Percentiles rank a stretch among this genome's conserved stretches.
Evolutionary conservation across 176 grass and related monocot genomes (phyloP).

Genomic region (Areca catechu): DNA sequence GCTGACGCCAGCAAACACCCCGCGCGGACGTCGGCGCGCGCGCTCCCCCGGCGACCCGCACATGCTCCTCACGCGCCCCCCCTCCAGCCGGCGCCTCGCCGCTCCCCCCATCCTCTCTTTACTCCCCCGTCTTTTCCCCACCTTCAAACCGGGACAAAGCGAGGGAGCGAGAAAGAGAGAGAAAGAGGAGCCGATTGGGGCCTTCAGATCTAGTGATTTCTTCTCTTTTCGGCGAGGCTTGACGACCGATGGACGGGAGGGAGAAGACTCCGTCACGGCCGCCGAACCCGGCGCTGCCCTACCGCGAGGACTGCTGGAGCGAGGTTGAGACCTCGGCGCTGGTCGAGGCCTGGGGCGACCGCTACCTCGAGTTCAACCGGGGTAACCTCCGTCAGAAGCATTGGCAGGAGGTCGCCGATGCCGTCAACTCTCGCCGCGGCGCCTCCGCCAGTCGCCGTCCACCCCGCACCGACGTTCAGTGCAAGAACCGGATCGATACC

Average conservation of each 20-base stretch:
- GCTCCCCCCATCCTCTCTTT: slow-evolving; percentile 23
- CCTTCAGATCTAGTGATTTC: no score
- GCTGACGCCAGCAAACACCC: slow-evolving; percentile 22
- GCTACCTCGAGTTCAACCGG: slow-evolving; percentile 80
- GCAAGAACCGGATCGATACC: slow-evolving; percentile 98
- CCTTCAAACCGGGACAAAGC: slow-evolving; percentile 3
- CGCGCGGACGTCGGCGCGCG: slow-evolving; percentile 39
- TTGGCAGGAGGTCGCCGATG: slow-evolving; percentile 85
- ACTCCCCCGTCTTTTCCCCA: slow-evolving; percentile 26
- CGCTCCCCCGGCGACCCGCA: slow-evolving; percentile 21
- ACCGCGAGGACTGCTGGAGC: slow-evolving; percentile 99
- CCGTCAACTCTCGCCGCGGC: slow-evolving; percentile 63
- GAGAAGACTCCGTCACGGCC: slow-evolving; percentile 30
- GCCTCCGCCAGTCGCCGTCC: slow-evolving; percentile 50
- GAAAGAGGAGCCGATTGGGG: slow-evolving; percentile 28
- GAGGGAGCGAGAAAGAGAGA: background rate
- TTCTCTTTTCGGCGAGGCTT: no score
- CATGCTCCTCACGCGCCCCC: slow-evolving; percentile 56
- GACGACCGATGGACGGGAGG: slow-evolving; percentile 4
- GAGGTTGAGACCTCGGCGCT: slow-evolving; percentile 87
- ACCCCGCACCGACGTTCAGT: slow-evolving; percentile 91
- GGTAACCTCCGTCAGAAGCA: slow-evolving; percentile 98
- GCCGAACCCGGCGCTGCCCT: slow-evolving; percentile 70
- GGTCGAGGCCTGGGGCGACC: slow-evolving; percentile 75
- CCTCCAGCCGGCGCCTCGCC: slow-evolving; percentile 29